Evolutionary conservation across 805 yeast genomes (phyloP).

Genomic region (Teunomyces funiuensis): DNA sequence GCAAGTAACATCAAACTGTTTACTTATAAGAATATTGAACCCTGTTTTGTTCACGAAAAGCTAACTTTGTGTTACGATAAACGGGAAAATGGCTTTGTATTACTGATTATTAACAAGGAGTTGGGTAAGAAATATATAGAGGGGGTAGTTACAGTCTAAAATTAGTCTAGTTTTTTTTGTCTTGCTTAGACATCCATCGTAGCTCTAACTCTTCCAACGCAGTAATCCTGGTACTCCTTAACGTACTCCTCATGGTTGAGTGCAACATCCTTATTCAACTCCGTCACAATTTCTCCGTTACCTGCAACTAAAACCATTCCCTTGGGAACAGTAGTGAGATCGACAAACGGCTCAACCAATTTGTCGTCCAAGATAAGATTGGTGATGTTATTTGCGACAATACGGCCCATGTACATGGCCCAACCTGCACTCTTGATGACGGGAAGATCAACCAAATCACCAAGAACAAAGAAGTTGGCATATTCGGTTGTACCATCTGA

Average conservation of each 20-base stretch:
- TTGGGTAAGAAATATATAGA: constrained; percentile 7
- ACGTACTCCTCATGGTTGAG: constrained; percentile 33
- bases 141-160: constrained; percentile 4
- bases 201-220: constrained; percentile 41
- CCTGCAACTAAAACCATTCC: constrained; percentile 46
- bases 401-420: constrained; percentile 45
- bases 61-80: constrained; percentile 15
- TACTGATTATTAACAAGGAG: not conserved
- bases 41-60: constrained; percentile 46
- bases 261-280: constrained; percentile 34
- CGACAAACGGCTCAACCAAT: constrained; percentile 35
- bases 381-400: constrained; percentile 36
- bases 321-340: constrained; percentile 31
- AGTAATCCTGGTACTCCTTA: constrained; percentile 41
- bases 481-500: constrained; percentile 15
- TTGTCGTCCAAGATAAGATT: constrained; percentile 26
- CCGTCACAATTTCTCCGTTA: constrained; percentile 36
- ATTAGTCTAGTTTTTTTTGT: not conserved
- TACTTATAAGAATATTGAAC: constrained; percentile 50
- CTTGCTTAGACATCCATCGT: constrained; percentile 23
- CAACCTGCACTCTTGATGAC: constrained; percentile 46
- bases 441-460: constrained; percentile 40
- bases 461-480: constrained; percentile 33
- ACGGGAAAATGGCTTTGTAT: not conserved
- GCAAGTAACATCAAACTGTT: constrained; percentile 26